phyloP scores from a whole-genome alignment of 2,329 filamentous ascomycete genomes.

The Plectosphaerella sp. region DNA sequence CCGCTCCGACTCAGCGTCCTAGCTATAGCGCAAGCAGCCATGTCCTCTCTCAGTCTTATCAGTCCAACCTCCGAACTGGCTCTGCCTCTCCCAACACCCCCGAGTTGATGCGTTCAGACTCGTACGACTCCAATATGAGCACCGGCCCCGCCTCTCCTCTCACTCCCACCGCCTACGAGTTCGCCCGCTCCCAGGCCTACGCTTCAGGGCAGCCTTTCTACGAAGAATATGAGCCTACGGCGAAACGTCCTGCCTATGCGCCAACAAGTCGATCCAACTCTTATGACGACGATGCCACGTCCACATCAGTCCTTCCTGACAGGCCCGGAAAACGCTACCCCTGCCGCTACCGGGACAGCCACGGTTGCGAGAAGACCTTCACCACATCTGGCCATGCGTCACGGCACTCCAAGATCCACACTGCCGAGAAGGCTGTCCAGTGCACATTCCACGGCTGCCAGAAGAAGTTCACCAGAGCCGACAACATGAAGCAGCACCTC shows the following conservation, averaged over 20 bases:
- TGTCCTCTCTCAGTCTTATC: constrained; percentile 25
- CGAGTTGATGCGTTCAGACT: constrained; percentile 55
- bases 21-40: constrained; percentile 31
- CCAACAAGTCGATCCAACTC: constrained; percentile 41
- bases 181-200: constrained; percentile 29
- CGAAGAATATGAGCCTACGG: constrained; percentile 18
- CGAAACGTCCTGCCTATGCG: constrained; percentile 37
- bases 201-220: constrained; percentile 14
- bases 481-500: constrained; percentile 86
- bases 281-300: constrained; percentile 45
- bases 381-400: constrained; percentile 84
- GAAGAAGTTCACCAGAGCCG: constrained; percentile 76
- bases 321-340: constrained; percentile 63
- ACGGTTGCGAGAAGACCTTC: constrained; percentile 73
- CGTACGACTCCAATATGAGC: constrained; percentile 56
- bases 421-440: constrained; percentile 70
- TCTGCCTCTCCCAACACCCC: constrained; percentile 49
- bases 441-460: constrained; percentile 66
- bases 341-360: constrained; percentile 67
- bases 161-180: constrained; percentile 46
- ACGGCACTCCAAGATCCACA: constrained; percentile 80
- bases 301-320: constrained; percentile 34
- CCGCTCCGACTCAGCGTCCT: constrained; percentile 11
- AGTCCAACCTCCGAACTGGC: constrained; percentile 28
- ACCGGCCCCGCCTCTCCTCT: constrained; percentile 49